Evolutionary conservation across 495 filamentous ascomycete species (phyloP), one percentile per base, ranked within the genome.

Genomic region (Friedmanniomyces simplex): DNA sequence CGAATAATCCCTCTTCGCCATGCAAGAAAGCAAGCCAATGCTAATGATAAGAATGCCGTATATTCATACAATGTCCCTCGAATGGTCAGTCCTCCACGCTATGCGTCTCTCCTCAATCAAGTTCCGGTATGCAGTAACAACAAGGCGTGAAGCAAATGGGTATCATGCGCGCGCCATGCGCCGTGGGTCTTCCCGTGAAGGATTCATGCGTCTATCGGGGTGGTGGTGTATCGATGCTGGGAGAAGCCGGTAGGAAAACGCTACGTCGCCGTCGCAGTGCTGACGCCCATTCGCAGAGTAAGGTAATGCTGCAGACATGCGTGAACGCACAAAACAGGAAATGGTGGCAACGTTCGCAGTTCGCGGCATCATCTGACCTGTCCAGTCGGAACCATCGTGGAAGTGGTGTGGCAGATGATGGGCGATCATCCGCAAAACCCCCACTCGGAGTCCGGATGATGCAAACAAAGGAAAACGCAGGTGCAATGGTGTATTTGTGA

Each of bases 141-240:
- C 52, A 54, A 54, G 11, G 34, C 52, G 5, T 43, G 41, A 57
- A 57, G 47, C 45, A 50, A 57, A 57, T n/a, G 55, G 55, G 55
- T 57, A 57, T 57, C 45, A 41, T 50, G 54, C 52, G 28, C 28
- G 28, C 28, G 28, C 46, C 18, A 25, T 22, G 25, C 46, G 46
- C 46, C 46, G 46, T 24, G 49, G 26, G 14, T n/a, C 21, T 16
- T 47, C 41, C 53, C 13, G 46, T 57, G 54, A 41, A 50, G 54
- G 54, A 55, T 28, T 55, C 13, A 43, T 49, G 14, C 12, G 16
- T 49, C 25, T 49, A 46, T 34, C 51, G 26, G n/a, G 8, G 28
- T 52, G 28, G 32, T 22, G 2, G 6, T 42, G 51, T 47, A 55
- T 46, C 39, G 24, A 55, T 55, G 52, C 37, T 55, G 50, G n/a